phyloP scores from a whole-genome alignment of 2,329 filamentous ascomycete species.

The Sordariomycetes sp. region DNA sequence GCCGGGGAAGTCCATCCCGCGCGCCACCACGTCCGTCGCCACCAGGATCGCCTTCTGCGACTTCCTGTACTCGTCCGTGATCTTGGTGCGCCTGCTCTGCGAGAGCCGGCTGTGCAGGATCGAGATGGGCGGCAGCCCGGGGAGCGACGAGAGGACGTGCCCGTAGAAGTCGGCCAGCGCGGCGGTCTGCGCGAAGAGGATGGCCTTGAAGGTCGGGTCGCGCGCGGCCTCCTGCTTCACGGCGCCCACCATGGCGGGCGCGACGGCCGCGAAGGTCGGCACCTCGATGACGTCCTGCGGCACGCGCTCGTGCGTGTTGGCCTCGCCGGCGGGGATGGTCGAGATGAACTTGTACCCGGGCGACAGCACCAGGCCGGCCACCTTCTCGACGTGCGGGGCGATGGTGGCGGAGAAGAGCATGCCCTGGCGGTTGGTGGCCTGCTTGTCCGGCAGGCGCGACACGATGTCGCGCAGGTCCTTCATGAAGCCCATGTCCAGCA shows the following conservation, averaged over 20 bases:
- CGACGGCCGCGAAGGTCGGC: conserved; percentile 60
- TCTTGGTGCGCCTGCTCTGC: conserved; percentile 37
- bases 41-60: conserved; percentile 44
- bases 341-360: conserved; percentile 70
- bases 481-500: conserved; percentile 81
- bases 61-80: conserved; percentile 53
- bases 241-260: conserved; percentile 45
- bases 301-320: conserved; percentile 65
- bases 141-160: conserved; percentile 26
- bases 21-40: conserved; percentile 60
- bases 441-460: conserved; percentile 53
- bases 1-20: conserved; percentile 64
- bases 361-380: conserved; percentile 60
- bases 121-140: conserved; percentile 29
- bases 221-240: conserved; percentile 31
- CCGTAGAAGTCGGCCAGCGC: conserved; percentile 40
- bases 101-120: conserved; percentile 40
- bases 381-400: conserved; percentile 64
- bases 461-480: conserved; percentile 69
- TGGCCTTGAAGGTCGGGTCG: conserved; percentile 59
- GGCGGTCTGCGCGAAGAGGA: conserved; percentile 64
- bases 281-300: conserved; percentile 61
- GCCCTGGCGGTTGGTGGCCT: conserved; percentile 51
- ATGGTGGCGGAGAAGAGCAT: conserved; percentile 84
- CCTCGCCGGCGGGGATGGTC: conserved; percentile 65